Evolutionary conservation across 768 basidiomycete species (phyloP).

Genomic region (Gloeophyllum trabeum): DNA sequence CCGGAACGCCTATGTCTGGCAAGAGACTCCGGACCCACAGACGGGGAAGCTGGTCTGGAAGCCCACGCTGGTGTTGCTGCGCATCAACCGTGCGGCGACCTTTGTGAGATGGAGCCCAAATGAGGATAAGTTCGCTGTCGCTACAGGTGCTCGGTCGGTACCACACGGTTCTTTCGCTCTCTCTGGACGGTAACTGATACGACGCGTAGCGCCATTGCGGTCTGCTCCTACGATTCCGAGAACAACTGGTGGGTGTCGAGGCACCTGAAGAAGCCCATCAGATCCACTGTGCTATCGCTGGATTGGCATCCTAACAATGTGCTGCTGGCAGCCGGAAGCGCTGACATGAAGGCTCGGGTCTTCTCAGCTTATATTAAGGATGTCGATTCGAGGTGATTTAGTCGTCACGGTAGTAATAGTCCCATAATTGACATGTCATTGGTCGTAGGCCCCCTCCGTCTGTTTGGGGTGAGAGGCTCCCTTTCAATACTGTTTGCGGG

Average conservation of each 20-base stretch:
- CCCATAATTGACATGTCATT: neutral
- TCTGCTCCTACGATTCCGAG: conserved; percentile 95
- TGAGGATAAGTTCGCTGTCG: conserved; percentile 98
- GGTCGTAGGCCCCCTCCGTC: conserved; percentile 64
- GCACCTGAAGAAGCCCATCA: conserved; percentile 93
- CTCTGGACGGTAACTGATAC: neutral
- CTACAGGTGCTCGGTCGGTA: conserved; percentile 81
- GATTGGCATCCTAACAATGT: conserved; percentile 99
- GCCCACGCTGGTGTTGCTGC: conserved; percentile 89
- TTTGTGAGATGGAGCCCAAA: conserved; percentile 93
- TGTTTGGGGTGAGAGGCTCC: conserved; percentile 96
- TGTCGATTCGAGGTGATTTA: conserved; percentile 73
- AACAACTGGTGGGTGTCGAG: conserved; percentile 99
- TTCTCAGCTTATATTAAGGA: conserved; percentile 99
- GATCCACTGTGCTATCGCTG: conserved; percentile 86
- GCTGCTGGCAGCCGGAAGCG: conserved; percentile 90
- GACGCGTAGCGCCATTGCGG: conserved; percentile 69
- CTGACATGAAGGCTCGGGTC: conserved; percentile 95
- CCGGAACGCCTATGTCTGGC: conserved; percentile 98
- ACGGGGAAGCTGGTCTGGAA: conserved; percentile 78
- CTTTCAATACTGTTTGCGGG: conserved; percentile 95
- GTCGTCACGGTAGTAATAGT: neutral
- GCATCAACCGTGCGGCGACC: conserved; percentile 94
- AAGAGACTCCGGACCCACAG: conserved; percentile 60
- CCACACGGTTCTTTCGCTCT: neutral